phyloP scores from a whole-genome alignment of 371 early-diverging fungal species.

The Coemansia sp. region DNA sequence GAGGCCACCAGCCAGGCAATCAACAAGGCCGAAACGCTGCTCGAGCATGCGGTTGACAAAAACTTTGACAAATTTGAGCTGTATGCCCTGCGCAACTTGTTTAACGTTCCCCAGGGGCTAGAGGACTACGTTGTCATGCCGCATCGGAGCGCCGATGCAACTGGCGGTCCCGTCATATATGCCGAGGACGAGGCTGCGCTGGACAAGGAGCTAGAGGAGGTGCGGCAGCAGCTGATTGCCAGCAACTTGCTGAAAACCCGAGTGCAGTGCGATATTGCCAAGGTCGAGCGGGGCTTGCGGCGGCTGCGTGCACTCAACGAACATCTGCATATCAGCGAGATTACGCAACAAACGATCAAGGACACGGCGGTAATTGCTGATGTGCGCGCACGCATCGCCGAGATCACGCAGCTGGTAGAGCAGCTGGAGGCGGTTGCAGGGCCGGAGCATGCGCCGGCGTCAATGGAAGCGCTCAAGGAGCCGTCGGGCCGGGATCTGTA shows the following conservation, averaged over 20 bases:
- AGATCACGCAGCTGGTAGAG: conserved; percentile 24
- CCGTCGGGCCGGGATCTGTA: conserved; percentile 42
- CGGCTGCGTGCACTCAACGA: conserved; percentile 43
- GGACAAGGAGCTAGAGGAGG: conserved; percentile 54
- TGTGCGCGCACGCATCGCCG: conserved; percentile 21
- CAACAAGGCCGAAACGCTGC: conserved; percentile 62
- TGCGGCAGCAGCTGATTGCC: conserved; percentile 54
- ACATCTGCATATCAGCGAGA: conserved; percentile 23
- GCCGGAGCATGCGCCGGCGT: conserved; percentile 4
- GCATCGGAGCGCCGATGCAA: conserved; percentile 21
- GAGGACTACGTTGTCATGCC: conserved; percentile 44
- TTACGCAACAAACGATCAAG: conserved; percentile 15
- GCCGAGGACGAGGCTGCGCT: conserved; percentile 55
- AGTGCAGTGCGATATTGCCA: conserved; percentile 24
- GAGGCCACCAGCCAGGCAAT: conserved; percentile 53
- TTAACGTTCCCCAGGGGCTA: conserved; percentile 60
- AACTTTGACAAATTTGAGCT: conserved; percentile 75
- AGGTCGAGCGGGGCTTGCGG: conserved; percentile 29
- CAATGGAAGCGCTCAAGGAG: conserved; percentile 32
- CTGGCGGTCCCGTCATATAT: conserved; percentile 21
- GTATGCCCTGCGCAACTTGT: conserved; percentile 67
- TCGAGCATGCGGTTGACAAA: conserved; percentile 71
- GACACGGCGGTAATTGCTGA: conserved; percentile 11
- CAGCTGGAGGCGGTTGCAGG: conserved; percentile 23
- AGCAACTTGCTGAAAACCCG: conserved; percentile 31